phyloP scores from a whole-genome alignment of 805 yeast species.

The Cephaloascus fragrans region DNA sequence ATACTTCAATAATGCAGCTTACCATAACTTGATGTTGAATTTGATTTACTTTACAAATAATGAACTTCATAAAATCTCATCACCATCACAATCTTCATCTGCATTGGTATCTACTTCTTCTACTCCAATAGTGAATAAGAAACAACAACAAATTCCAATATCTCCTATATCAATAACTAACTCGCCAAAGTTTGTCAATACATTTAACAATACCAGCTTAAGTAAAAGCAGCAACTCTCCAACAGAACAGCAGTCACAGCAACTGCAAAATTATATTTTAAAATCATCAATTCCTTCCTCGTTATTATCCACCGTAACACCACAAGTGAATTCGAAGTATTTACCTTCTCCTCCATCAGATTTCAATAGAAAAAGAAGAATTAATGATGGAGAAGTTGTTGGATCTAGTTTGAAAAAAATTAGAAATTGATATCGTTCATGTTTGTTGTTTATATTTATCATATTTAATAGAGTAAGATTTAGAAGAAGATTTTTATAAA shows the following conservation, averaged over 20 bases:
- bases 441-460: no score
- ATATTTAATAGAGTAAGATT: no score
- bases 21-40: constrained; percentile 24
- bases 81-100: no score
- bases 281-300: neutral
- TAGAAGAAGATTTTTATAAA: no score
- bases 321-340: no score
- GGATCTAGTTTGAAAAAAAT: no score
- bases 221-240: constrained; percentile 11
- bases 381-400: no score
- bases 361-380: no score
- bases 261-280: neutral
- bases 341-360: neutral
- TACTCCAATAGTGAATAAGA: neutral
- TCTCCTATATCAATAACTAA: neutral
- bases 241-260: constrained; percentile 3
- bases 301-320: no score
- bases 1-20: constrained; percentile 27
- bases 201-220: constrained; percentile 23
- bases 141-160: neutral
- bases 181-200: neutral
- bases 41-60: constrained; percentile 21
- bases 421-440: no score
- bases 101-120: neutral
- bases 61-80: constrained; percentile 6